Evolutionary conservation across 2,329 filamentous ascomycete genomes (phyloP), one percentile per base, ranked within the genome.

Genomic region (Claviceps monticola): DNA sequence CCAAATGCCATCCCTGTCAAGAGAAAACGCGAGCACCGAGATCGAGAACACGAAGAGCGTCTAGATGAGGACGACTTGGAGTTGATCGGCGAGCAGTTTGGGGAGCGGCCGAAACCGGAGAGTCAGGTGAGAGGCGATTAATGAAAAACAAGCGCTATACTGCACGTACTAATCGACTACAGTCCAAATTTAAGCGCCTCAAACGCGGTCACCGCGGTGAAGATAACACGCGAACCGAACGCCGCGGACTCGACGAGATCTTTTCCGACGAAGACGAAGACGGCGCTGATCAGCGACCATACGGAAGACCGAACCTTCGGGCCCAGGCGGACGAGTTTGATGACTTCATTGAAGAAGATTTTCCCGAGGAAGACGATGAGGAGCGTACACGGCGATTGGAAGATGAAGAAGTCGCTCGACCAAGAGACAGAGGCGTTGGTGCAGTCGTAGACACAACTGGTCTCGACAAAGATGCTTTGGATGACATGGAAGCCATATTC

Each of bases 301-400:
- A 78, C 53, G 69, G 68, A 37, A 69, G 78, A 56, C 68, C 73
- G 5, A 72, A 66, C 56, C 78, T 79, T 55, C 77, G 85, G 53
- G 74, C 75, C 38, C 74, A 79, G 55, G 79, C 79, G 46, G 86
- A 94, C 66, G 88, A 95, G 62, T 88, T 95, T 66, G 88, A 88
- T 55, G 90, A 91, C 65, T 98, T 98, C 68, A 98, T 98, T 62
- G 91, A 97, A 65, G 89, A 96, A 60, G 93, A 97, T 61, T 90
- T 88, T 55, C 87, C 89, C 48, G 87, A 88, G 48, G 88, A 95
- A 46, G 88, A 95, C 58, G 88, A 94, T 56, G 83, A 86, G 55
- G 86, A 88, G 60, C 75, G 80, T 17, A 80, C 84, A 52, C 81
- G 80, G 53, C 80, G 88, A 59, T 79, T 83, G 56, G 90, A 95